Evolutionary conservation across 139 green algal genomes (phyloP), one percentile per base, ranked within the genome.

Genomic region (Chlorella vulgaris): DNA sequence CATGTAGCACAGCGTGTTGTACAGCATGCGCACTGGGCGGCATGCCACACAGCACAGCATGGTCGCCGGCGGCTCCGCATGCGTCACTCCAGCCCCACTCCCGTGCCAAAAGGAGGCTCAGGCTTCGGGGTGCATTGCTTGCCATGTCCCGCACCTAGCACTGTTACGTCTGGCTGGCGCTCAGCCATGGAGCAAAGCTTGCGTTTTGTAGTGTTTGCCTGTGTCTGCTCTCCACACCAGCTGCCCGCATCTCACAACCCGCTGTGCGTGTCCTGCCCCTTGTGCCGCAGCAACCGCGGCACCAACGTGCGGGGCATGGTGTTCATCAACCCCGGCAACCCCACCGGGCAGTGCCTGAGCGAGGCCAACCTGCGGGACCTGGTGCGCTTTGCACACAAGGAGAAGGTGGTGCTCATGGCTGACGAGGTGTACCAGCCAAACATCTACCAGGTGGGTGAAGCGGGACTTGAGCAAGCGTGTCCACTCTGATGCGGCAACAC

Each of bases 321-420:
- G 65, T 92, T 99, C 31, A 99, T 99, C 86, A 99, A 98, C 88
- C 96, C 96, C 0, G 96, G 96, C 79, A 99, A 99, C 88, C 96
- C 96, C 60, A 99, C 96, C n/a, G 94, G 91, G 26, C 86, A 91
- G 91, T 86, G 91, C 93, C 89, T 98, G 61, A 88, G 79, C 24
- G 74, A 88, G 47, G 89, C 89, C n/a, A 96, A 98, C 88, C 89
- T 94, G 86, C 67, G 74, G 0, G 96, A 99, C 69, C 93, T 98
- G 88, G 95, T 98, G 69, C 97, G 98, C 31, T 79, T 79, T 79
- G 73, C 73, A 2, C 73, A 79, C 73, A 82, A 94, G 38, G 89
- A 98, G 84, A 43, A 85, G 15, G 67, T 99, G 63, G 93, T 98
- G 67, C 83, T 99, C 7, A 90, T 99, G 53, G 95, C 96, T 5